Conservation (phyloP, 1,284 basidiomycete genomes). For the Spongiforma sp. region DNA sequence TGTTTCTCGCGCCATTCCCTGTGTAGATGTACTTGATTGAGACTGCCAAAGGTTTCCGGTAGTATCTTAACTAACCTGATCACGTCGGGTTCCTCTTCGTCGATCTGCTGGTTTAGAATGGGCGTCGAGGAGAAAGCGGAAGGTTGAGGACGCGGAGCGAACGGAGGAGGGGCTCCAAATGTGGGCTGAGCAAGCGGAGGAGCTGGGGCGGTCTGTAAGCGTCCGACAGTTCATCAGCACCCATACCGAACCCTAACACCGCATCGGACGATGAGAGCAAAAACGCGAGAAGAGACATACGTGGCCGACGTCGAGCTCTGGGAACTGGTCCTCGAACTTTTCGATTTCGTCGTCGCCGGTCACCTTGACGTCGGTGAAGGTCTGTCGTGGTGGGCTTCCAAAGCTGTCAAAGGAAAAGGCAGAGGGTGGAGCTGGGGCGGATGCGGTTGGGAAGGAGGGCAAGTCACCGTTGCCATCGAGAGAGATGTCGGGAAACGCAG, state of each 20-base stretch:
- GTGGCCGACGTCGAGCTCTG: constrained; percentile 73
- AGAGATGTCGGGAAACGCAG: constrained; percentile 87
- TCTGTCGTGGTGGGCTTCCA: constrained; percentile 49
- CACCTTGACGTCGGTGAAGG: constrained; percentile 67
- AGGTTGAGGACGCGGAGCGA: constrained; percentile 76
- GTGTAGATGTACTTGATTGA: constrained; percentile 1
- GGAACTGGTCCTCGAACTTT: constrained; percentile 92
- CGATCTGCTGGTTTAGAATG: constrained; percentile 68
- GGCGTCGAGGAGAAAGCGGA: constrained; percentile 73
- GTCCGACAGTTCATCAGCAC: constrained; percentile 13
- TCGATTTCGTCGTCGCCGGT: constrained; percentile 90
- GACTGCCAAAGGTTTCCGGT: background rate
- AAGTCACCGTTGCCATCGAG: constrained; percentile 67
- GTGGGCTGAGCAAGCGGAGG: constrained; percentile 41
- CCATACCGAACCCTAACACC: constrained; percentile 4
- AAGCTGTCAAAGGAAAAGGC: constrained; percentile 73
- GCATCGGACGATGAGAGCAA: background rate
- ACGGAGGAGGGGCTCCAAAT: constrained; percentile 57
- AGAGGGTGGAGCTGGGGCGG: constrained; percentile 30
- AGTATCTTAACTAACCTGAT: constrained; percentile 47
- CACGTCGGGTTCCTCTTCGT: constrained; percentile 70
- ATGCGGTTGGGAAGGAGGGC: constrained; percentile 44
- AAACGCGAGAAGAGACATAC: constrained; percentile 42
- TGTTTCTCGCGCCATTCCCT: constrained; percentile 93
- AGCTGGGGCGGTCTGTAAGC: constrained; percentile 32